Base-by-base conservation (phyloP, 179 eudicot species). In the Corrigiola litoralis region DNA sequence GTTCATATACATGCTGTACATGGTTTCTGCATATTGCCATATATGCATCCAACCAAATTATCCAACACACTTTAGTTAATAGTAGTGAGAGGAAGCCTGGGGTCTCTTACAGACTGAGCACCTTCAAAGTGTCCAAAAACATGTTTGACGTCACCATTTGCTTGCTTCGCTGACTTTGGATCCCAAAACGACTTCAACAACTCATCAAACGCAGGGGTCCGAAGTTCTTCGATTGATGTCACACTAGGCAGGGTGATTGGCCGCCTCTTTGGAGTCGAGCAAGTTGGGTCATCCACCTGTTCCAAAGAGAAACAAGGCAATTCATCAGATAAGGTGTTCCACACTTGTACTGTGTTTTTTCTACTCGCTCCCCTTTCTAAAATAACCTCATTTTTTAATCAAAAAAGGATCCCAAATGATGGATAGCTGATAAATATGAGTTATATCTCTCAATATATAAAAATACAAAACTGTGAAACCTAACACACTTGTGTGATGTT, bases 241-340 rank as follows among this genome's bases (percentile, higher is more conserved):
- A 78, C 79, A 52, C 89, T 91, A 1, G 97, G 96, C 33, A 88
- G 74, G 79, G 86, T 84, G 67, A 86, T 79, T 17, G 84, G 56
- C 70, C 96, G 85, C 75, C 81, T 91, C 71, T 71, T 88, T 27
- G 97, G 99, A 20, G 99, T 91, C n/a, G 96, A 91, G 69, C 97
- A 91, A 41, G 95, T 86, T 60, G 99, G 92, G 77, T 95, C 85
- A 83, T 95, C 99, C 79, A 91, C 96, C 99, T 95, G 79, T 31
- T 36, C 45, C 25, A 2, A 29, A 10, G n/a, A 41, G 33, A 38
- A 27, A 17, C 20, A 13, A 11, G 32, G 23, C 1, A 14, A 62
- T 16, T 37, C 38, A n/a, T 12, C 5, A 33, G 14, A 5, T 29
- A n/a, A n/a, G n/a, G n/a, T n/a, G n/a, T n/a, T n/a, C n/a, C n/a